A percentile compares a stretch with the other conserved stretches of the same genome.
Conservation (phyloP, 2,329 filamentous ascomycete species). For the Aureobasidium sp. region DNA sequence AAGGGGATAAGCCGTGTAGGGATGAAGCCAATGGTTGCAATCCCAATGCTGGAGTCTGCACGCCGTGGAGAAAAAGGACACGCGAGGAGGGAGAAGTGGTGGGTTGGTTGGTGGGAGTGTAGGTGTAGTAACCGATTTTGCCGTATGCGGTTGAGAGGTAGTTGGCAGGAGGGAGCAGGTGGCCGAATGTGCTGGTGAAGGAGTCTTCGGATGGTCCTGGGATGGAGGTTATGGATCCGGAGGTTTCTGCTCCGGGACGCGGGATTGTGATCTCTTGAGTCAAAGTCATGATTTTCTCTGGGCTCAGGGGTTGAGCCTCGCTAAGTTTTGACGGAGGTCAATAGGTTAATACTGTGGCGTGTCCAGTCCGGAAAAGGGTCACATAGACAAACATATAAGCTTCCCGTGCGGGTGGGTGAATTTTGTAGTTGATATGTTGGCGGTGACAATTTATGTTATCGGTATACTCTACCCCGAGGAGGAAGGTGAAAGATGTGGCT, state of each 20-base stretch:
- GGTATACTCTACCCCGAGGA: no score
- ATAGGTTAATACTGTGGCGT: no score
- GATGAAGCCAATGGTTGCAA: constrained; percentile 35
- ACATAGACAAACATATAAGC: no score
- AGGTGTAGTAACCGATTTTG: constrained; percentile 35
- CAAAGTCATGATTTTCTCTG: not conserved
- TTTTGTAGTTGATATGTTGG: no score
- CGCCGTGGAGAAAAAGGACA: constrained; percentile 43
- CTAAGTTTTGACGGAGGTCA: no score
- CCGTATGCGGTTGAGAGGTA: constrained; percentile 29
- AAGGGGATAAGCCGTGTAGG: constrained; percentile 30
- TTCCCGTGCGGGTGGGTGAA: no score
- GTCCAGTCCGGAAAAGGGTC: no score
- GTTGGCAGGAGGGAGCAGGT: constrained; percentile 31
- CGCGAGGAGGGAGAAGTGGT: not conserved
- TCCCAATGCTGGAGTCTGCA: constrained; percentile 44
- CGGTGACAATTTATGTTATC: no score
- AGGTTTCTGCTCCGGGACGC: not conserved
- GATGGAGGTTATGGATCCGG: constrained; percentile 18
- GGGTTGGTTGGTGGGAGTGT: constrained; percentile 19
- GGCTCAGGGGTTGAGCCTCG: not conserved
- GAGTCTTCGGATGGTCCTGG: constrained; percentile 30
- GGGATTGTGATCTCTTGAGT: not conserved
- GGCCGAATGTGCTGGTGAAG: constrained; percentile 33
- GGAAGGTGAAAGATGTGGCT: no score